These are phyloP conservation scores for Quercus parvula DNA, from an alignment of 306 rosid species.

Conservation along the genomic window DNA sequence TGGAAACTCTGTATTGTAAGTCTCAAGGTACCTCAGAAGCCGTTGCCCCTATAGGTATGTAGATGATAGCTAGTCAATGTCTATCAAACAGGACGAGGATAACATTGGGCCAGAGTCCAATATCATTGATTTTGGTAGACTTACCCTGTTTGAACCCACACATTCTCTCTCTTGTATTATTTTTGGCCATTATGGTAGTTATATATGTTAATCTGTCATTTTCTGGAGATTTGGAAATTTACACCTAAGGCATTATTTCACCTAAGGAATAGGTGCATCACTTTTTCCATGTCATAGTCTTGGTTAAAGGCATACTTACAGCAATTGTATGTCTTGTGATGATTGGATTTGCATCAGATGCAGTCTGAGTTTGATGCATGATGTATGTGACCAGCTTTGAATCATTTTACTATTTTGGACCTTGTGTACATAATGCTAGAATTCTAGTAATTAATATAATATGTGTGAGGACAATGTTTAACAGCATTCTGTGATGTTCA, in stretches of 20 bases:
- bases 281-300: background rate
- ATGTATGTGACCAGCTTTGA: background rate
- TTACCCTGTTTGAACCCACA: background rate
- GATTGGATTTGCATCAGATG: background rate
- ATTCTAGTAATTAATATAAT: background rate
- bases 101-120: background rate
- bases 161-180: too few relatives aligned
- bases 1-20: background rate
- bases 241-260: background rate
- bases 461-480: background rate
- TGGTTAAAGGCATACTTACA: background rate
- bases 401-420: background rate
- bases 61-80: background rate
- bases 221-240: background rate
- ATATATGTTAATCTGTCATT: background rate
- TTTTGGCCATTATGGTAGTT: background rate
- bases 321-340: background rate
- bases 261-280: background rate
- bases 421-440: background rate
- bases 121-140: background rate
- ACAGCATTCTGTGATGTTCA: too few relatives aligned
- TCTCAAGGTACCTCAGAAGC: background rate
- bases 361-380: background rate
- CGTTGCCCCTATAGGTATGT: background rate
- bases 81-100: background rate